Evolutionary conservation across 169 alveolate genomes (phyloP), one percentile per base, ranked within the genome.

Genomic region (Plasmodium vinckei): DNA sequence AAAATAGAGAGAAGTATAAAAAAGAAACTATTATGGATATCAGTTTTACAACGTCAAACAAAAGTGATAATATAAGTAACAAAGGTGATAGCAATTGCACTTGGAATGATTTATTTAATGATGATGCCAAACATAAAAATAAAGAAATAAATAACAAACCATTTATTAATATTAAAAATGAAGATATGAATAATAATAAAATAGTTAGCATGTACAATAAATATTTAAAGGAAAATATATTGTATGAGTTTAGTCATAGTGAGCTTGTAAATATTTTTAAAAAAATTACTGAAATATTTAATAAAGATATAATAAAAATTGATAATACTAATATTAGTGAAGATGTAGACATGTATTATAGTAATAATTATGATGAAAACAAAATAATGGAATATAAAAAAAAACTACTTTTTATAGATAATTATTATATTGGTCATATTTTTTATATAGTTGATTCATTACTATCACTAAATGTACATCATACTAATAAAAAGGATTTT

Each of bases 341-440:
- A 46, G 39, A 42, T 39, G 46, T 1, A n/a, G 63, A 65, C 13
- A 59, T 5, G 23, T 51, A 23, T 5, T 39, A 12, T 21, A 15
- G 2, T 12, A 4, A 33, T 33, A 3, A 33, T 33, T 19, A 10
- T 47, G 23, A 82, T 67, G 44, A 82, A 10, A 25, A 67, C 13
- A 6, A 17, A 19, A 49, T 67, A 10, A 9, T 39, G 27, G 19
- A 39, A n/a, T 82, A 82, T 27, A 67, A 25, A 60, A 82, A 82
- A 44, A 82, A 67, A 67, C 9, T 82, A 9, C 60, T 82, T 9
- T 82, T 67, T 82, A 56, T 82, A 1, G 72, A 82, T 15, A 82
- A 82, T 54, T 82, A 65, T 54, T 82, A 82, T 25, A 82, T 82
- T 46, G 90, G 90, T 1, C 90, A 82, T 19, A 82, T 82, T 17